Evolutionary conservation across 73 alveolate genomes (phyloP).

Genomic region (Tetrahymena malaccensis): DNA sequence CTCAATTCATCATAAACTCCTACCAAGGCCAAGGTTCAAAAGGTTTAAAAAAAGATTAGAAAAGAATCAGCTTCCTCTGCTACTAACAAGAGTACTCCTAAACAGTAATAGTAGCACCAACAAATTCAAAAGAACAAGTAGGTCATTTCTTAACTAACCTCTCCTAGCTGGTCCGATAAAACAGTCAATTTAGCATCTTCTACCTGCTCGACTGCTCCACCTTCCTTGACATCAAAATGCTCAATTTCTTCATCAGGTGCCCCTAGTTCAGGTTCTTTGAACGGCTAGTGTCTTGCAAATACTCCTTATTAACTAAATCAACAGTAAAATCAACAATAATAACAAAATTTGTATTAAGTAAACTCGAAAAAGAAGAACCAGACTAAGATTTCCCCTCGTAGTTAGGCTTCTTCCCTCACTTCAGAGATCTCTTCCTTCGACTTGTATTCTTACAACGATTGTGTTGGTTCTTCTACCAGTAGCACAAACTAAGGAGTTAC

Average conservation of each 20-base stretch:
- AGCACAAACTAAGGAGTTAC: neutral
- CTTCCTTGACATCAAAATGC: neutral
- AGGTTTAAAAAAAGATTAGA: neutral
- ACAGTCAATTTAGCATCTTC: neutral
- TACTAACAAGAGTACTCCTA: neutral
- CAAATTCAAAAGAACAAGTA: neutral
- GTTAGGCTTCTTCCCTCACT: neutral
- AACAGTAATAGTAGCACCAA: neutral
- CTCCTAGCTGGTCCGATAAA: neutral
- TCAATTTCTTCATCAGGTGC: neutral
- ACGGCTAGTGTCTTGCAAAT: neutral
- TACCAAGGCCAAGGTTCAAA: neutral
- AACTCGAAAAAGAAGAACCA: neutral
- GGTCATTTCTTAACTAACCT: neutral
- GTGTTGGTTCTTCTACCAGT: neutral
- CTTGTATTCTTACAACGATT: neutral
- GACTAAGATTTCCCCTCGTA: neutral
- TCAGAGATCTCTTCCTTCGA: neutral
- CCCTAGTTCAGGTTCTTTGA: neutral
- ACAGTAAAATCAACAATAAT: neutral
- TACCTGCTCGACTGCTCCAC: conserved; percentile 1
- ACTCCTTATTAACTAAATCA: neutral
- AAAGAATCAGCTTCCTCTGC: neutral
- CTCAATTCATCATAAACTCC: neutral
- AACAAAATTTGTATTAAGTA: neutral